Evolutionary conservation across 164 flowering plant genomes (phyloP).

Genomic region (Litsea cubeba): DNA sequence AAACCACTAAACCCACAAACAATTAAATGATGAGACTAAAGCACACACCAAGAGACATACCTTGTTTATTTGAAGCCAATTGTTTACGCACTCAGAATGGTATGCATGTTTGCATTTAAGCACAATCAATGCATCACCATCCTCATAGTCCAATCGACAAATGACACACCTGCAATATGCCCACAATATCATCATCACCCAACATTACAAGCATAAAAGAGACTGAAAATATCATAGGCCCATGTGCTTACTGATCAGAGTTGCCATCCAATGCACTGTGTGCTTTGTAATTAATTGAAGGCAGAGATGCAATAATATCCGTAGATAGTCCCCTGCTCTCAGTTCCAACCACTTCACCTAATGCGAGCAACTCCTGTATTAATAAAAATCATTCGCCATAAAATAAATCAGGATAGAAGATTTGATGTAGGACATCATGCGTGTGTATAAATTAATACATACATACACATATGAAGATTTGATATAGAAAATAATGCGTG

Average conservation of each 20-base stretch:
- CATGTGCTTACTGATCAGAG: conserved; percentile 63
- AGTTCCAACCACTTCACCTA: conserved; percentile 90
- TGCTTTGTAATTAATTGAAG: conserved; percentile 57
- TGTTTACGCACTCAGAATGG: conserved; percentile 81
- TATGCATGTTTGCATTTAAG: conserved; percentile 89
- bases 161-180: conserved; percentile 69
- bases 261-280: conserved; percentile 48
- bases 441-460: too few species aligned
- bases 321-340: conserved; percentile 89
- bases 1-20: too few species aligned
- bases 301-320: conserved; percentile 72
- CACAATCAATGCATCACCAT: conserved; percentile 61
- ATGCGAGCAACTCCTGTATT: conserved; percentile 75
- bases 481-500: too few species aligned
- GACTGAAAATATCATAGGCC: neutral
- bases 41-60: conserved; percentile 13
- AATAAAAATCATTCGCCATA: conserved; percentile 4
- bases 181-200: neutral
- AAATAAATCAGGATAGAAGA: neutral
- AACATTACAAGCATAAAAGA: neutral
- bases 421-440: neutral
- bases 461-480: too few species aligned
- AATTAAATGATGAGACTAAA: too few species aligned
- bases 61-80: conserved; percentile 93
- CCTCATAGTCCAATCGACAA: conserved; percentile 77